These are phyloP conservation scores for Erysimum cheiranthoides DNA, from an alignment of 345 rosid genomes.

Conservation along the genomic window DNA sequence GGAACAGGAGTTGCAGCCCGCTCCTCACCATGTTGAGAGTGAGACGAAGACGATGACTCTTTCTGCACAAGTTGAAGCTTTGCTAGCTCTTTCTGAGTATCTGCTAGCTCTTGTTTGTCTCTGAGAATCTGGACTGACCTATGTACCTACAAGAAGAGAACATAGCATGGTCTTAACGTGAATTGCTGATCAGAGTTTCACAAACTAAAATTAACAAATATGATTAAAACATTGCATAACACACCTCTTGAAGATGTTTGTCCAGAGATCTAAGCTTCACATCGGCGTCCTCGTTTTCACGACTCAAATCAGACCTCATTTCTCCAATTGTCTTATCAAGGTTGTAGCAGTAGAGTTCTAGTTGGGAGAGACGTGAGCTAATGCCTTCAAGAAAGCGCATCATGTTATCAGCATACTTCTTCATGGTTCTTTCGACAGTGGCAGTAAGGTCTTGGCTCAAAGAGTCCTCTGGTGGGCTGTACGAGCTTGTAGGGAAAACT, in stretches of 20 bases:
- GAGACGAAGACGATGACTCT: slow-evolving; percentile 71
- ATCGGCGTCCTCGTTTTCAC: slow-evolving; percentile 78
- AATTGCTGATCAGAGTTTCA: neutral
- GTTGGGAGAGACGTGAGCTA: slow-evolving; percentile 92
- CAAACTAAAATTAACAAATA: neutral
- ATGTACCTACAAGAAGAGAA: slow-evolving; percentile 71
- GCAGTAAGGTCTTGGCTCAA: slow-evolving; percentile 62
- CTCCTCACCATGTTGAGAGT: slow-evolving; percentile 77
- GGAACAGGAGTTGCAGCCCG: slow-evolving; percentile 63
- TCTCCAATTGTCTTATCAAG: slow-evolving; percentile 96
- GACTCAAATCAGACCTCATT: slow-evolving; percentile 77
- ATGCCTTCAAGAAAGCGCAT: slow-evolving; percentile 97
- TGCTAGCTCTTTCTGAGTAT: slow-evolving; percentile 88
- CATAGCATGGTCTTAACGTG: neutral
- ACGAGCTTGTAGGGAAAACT: slow-evolving; percentile 60
- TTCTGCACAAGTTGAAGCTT: slow-evolving; percentile 92
- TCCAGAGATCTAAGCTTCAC: slow-evolving; percentile 83
- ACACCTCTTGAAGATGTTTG: slow-evolving; percentile 96
- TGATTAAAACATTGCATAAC: slow-evolving; percentile 14
- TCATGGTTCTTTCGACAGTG: slow-evolving; percentile 78
- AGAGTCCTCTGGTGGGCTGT: slow-evolving; percentile 91
- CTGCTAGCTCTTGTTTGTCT: slow-evolving; percentile 98
- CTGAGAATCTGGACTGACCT: slow-evolving; percentile 96
- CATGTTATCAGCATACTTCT: slow-evolving; percentile 72
- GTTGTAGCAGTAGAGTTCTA: slow-evolving; percentile 89